Evolutionary conservation across 495 filamentous ascomycete species (phyloP).

Genomic region (Lasiosphaeriaceae sp.): DNA sequence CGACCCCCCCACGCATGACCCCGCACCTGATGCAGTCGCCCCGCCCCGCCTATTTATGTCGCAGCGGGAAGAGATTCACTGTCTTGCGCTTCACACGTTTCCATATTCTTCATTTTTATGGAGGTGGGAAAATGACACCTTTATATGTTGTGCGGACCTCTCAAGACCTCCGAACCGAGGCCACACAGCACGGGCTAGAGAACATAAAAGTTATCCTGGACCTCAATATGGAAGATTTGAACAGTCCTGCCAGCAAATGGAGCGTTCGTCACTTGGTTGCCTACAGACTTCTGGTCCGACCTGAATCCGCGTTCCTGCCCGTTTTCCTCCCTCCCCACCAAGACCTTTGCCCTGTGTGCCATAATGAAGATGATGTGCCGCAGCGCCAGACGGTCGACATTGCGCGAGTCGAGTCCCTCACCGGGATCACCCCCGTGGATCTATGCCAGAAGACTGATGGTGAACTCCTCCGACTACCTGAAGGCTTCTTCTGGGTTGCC

Average conservation of each 20-base stretch:
- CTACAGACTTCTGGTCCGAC: conserved; percentile 11
- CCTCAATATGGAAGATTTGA: conserved; percentile 1
- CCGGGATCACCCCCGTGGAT: conserved; percentile 3
- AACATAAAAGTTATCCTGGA: background rate
- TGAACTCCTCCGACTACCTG: conserved; percentile 11
- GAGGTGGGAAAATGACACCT: no score
- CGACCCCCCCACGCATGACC: no score
- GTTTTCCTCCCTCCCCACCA: conserved; percentile 4
- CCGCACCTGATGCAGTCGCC: no score
- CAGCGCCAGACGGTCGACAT: background rate
- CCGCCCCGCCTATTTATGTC: no score
- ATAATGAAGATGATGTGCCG: background rate
- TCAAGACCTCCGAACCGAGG: background rate
- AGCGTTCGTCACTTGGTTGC: conserved; percentile 9
- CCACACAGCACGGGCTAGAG: background rate
- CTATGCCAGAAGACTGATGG: conserved; percentile 5
- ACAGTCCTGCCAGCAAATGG: conserved; percentile 12
- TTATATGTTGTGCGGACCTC: background rate
- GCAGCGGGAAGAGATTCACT: no score
- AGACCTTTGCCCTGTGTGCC: conserved; percentile 9
- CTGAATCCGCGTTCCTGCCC: conserved; percentile 6
- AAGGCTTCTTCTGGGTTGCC: conserved; percentile 13
- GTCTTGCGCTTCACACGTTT: no score
- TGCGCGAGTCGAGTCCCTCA: background rate
- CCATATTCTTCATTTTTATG: no score